Evolutionary conservation across 176 grass and related monocot genomes (phyloP).

Genomic region (Saccharum officinarum): DNA sequence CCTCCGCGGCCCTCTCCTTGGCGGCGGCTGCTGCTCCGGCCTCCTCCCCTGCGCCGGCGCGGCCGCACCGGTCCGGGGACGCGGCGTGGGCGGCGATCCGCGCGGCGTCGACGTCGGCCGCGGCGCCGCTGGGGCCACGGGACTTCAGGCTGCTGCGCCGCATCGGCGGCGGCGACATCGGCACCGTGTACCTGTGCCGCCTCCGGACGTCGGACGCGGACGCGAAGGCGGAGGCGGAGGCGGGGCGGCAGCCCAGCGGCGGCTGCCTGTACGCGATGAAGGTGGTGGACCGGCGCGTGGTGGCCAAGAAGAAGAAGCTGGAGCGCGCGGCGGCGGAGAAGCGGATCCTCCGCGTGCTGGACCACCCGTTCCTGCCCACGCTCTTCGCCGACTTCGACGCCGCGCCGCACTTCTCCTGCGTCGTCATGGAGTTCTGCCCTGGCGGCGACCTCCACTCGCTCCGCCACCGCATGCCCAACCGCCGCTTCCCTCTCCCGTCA

Average conservation of each 20-base stretch:
- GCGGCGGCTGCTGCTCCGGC: background rate
- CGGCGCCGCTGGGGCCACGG: conserved; percentile 30
- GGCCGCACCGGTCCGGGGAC: conserved; percentile 65
- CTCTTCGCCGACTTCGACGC: conserved; percentile 92
- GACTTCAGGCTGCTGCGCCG: conserved; percentile 77
- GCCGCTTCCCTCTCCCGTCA: conserved; percentile 60
- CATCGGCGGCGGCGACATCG: conserved; percentile 85
- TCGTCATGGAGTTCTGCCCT: conserved; percentile 87
- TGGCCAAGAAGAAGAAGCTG: conserved; percentile 68
- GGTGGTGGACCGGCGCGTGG: conserved; percentile 67
- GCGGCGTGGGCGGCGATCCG: conserved; percentile 50
- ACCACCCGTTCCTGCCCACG: conserved; percentile 86
- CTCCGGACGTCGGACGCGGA: conserved; percentile 15
- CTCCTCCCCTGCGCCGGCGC: background rate
- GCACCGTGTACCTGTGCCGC: conserved; percentile 78
- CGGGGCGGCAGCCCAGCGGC: no score
- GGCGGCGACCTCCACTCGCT: conserved; percentile 89
- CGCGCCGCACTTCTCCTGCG: conserved; percentile 63
- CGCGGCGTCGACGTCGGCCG: conserved; percentile 24
- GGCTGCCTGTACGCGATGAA: conserved; percentile 81
- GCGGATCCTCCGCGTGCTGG: conserved; percentile 62
- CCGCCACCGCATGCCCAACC: conserved; percentile 67
- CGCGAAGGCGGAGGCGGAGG: background rate
- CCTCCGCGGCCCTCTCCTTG: background rate
- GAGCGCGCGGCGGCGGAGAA: conserved; percentile 68